A percentile compares a stretch with the other conserved stretches of the same genome.
phyloP scores from a whole-genome alignment of 345 rosid species.

The Eucalyptus polybractea region DNA sequence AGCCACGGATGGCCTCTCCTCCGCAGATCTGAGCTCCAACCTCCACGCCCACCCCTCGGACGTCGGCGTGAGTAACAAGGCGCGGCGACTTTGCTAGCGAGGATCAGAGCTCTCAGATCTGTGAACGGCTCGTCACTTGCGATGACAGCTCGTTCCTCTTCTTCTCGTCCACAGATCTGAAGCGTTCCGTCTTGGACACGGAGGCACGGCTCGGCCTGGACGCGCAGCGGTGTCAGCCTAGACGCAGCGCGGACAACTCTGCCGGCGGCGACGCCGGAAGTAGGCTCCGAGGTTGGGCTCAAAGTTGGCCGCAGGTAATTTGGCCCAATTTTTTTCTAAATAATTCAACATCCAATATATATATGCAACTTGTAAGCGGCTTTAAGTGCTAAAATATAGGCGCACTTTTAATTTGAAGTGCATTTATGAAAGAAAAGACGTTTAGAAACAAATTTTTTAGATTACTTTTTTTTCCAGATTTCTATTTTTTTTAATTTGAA shows the following conservation, averaged over 20 bases:
- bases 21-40: background rate
- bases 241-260: background rate
- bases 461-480: too few relatives aligned
- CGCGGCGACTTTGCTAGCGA: background rate
- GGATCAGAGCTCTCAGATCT: background rate
- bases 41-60: background rate
- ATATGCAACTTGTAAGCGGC: too few relatives aligned
- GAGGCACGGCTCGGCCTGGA: background rate
- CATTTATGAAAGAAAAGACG: too few relatives aligned
- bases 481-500: too few relatives aligned
- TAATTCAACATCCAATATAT: too few relatives aligned
- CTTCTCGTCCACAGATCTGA: background rate
- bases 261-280: background rate
- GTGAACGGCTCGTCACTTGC: background rate
- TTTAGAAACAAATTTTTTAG: background rate
- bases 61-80: background rate
- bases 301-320: too few relatives aligned
- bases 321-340: too few relatives aligned
- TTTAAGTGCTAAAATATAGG: too few relatives aligned
- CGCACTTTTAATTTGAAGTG: too few relatives aligned
- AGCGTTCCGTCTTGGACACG: background rate
- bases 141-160: background rate
- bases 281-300: background rate
- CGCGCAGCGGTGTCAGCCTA: rapidly evolving
- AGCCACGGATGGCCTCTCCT: background rate